Percentiles rank a stretch among this genome's conserved stretches.
Conservation (phyloP, 1,284 basidiomycete genomes). For the Porogramme epimiltina region DNA sequence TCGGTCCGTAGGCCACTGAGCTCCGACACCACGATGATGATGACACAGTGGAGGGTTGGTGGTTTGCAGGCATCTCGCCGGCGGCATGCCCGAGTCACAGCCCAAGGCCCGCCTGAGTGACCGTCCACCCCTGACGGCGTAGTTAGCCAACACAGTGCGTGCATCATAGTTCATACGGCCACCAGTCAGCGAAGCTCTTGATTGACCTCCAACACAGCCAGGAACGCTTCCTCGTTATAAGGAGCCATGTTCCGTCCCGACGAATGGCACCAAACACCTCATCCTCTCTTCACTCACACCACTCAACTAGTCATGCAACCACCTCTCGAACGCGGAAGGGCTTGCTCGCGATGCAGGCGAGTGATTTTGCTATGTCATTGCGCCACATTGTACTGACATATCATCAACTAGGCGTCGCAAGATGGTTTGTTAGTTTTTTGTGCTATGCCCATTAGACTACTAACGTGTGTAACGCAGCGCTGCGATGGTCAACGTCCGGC, state of each 20-base stretch:
- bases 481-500: slow-evolving; percentile 33
- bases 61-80: no score
- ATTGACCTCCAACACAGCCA: slow-evolving; percentile 9
- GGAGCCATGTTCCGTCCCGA: not conserved
- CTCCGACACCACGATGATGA: no score
- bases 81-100: slow-evolving; percentile 1
- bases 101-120: slow-evolving; percentile 4
- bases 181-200: not conserved
- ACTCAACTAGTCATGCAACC: slow-evolving; percentile 9
- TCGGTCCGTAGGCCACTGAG: no score
- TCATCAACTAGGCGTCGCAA: slow-evolving; percentile 28
- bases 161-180: slow-evolving; percentile 3
- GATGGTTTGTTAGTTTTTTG: slow-evolving; percentile 25
- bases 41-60: no score
- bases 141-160: slow-evolving; percentile 9
- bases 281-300: not conserved
- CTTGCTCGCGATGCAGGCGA: slow-evolving; percentile 34
- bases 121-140: slow-evolving; percentile 12
- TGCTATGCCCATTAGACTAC: no score
- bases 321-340: slow-evolving; percentile 33
- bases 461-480: no score
- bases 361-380: not conserved
- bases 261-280: not conserved
- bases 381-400: not conserved
- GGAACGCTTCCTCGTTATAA: slow-evolving; percentile 7